These are phyloP conservation scores for Saccharomyces hybrid DNA, from an alignment of 1,139 yeast species.

Conservation along the genomic window DNA sequence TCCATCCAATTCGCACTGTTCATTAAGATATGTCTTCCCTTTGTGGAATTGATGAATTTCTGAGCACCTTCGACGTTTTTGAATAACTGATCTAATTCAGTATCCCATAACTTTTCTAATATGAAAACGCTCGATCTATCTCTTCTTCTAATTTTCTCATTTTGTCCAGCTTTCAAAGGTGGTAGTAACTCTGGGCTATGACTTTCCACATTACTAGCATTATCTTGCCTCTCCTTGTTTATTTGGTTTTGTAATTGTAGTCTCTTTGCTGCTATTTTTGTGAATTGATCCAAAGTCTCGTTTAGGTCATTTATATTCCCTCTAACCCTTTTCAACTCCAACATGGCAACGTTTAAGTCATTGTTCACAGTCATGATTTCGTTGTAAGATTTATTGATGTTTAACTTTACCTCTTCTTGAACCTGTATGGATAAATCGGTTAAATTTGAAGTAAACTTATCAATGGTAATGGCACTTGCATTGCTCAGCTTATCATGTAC, in stretches of 20 bases:
- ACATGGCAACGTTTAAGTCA: slow-evolving; percentile 55
- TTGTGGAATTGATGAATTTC: slow-evolving; percentile 63
- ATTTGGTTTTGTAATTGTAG: slow-evolving; percentile 38
- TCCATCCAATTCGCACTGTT: slow-evolving; percentile 87
- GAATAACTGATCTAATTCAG: slow-evolving; percentile 61
- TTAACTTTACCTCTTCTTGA: slow-evolving; percentile 55
- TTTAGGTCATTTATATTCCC: slow-evolving; percentile 53
- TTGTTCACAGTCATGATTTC: slow-evolving; percentile 62
- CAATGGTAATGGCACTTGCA: slow-evolving; percentile 68
- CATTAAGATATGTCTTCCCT: slow-evolving; percentile 74
- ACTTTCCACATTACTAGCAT: not conserved
- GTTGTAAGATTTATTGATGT: slow-evolving; percentile 63
- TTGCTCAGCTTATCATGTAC: slow-evolving; percentile 52
- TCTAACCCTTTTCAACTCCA: slow-evolving; percentile 56
- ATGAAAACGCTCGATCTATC: slow-evolving; percentile 67
- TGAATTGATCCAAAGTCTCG: slow-evolving; percentile 57
- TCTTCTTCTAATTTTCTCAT: slow-evolving; percentile 25
- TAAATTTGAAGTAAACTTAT: slow-evolving; percentile 57
- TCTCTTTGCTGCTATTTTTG: slow-evolving; percentile 58
- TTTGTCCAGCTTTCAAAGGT: slow-evolving; percentile 13
- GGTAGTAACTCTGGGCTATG: slow-evolving; percentile 16
- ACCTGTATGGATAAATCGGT: slow-evolving; percentile 45
- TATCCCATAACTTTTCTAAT: slow-evolving; percentile 74
- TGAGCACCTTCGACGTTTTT: slow-evolving; percentile 88
- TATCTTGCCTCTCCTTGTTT: not conserved